phyloP scores from a whole-genome alignment of 1,284 basidiomycete genomes.

The Pisolithus thermaeus region DNA sequence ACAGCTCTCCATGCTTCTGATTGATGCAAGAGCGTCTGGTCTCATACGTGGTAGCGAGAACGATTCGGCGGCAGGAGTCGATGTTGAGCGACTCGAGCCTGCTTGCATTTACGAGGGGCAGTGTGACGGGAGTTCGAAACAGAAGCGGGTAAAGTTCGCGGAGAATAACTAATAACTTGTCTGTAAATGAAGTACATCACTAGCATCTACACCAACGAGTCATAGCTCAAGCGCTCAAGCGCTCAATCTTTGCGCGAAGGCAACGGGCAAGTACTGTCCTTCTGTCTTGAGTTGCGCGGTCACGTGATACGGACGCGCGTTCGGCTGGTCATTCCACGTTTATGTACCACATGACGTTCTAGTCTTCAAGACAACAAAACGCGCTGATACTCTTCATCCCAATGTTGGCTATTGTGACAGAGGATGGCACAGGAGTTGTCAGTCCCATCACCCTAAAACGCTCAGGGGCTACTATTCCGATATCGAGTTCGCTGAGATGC shows the following conservation, averaged over 20 bases:
- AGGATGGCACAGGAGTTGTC: conserved; percentile 38
- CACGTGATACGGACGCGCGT: neutral
- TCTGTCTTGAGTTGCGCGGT: neutral
- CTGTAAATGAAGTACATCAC: too few species aligned
- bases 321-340: neutral
- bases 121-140: too few species aligned
- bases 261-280: too few species aligned
- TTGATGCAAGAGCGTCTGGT: neutral
- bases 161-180: neutral
- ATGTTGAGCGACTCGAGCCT: neutral
- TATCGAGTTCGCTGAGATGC: conserved; percentile 36
- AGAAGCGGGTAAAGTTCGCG: neutral
- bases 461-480: conserved; percentile 34
- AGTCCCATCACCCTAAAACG: conserved; percentile 44
- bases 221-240: too few species aligned
- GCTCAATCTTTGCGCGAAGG: too few species aligned
- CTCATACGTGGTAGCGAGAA: too few species aligned
- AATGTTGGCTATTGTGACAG: conserved; percentile 47
- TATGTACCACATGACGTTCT: too few species aligned
- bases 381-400: neutral
- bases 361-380: neutral
- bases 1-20: neutral
- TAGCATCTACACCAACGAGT: too few species aligned
- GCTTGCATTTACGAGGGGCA: too few species aligned
- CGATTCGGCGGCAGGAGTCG: neutral